Base-by-base conservation (phyloP, 2,329 filamentous ascomycete genomes). In the Raffaelea albimanens region DNA sequence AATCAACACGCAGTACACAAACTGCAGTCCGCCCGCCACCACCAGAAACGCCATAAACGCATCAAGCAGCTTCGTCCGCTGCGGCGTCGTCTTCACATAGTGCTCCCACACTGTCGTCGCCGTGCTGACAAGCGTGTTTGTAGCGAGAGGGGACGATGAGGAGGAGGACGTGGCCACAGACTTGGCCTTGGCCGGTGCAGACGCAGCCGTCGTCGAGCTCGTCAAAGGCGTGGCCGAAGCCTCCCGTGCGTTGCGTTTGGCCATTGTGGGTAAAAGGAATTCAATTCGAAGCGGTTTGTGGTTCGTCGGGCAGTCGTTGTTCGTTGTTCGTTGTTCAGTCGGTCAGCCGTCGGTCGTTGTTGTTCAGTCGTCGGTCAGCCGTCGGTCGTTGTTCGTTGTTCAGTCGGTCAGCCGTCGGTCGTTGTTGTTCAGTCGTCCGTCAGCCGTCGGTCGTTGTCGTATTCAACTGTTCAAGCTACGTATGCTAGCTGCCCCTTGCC, bases 31-130 rank as follows among this genome's bases (percentile, higher is more conserved):
- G 44, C 89, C 93, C 4, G 95, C 87, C 1, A 83, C 73, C 20
- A 93, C 80, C 50, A 98, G 71, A 65, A 96, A 98, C 3, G 68
- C 79, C 78, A 98, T 82, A 66, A 98, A 98, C 33, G 78, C 78
- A 65, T 98, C 93, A 53, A 97, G 77, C 52, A 98, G 78, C 76
- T 95, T 93, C 43, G 85, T 91, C 53, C 91, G 82, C 74, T 95
- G 90, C 42, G 91, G 82, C 40, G 93, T 98, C 57, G 81, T 76
- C 56, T 83, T 71, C 47, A 83, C 64, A 67, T 98, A 98, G 66
- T 87, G 81, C 57, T 81, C 71, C 76, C 83, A 85, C 56, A 96
- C 74, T 61, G 81, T 82, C 48, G 73, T 58, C 40, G 82, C 70
- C 54, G 94, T 85, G 58, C 83, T 72, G 60, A 72, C 62, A 67